Conservation (phyloP, 768 basidiomycete genomes). For the Cystobasidiopsis lactophilus region DNA sequence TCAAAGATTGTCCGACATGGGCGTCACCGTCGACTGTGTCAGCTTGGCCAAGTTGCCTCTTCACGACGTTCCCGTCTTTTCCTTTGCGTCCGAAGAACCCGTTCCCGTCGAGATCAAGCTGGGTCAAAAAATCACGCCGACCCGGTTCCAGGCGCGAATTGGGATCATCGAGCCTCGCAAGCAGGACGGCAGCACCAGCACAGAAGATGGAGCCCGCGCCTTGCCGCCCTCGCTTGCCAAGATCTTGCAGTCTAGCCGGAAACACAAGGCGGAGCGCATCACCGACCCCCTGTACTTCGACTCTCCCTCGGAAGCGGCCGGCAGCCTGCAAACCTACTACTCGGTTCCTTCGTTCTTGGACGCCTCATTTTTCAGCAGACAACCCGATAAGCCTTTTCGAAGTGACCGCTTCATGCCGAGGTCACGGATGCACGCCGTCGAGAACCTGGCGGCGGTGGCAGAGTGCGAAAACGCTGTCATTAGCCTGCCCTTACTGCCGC, state of each 20-base stretch:
- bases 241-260: no score
- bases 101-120: conserved; percentile 26
- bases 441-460: conserved; percentile 63
- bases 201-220: no score
- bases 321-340: conserved; percentile 38
- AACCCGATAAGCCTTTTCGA: conserved; percentile 28
- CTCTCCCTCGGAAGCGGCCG: conserved; percentile 11
- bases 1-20: conserved; percentile 79
- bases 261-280: no score
- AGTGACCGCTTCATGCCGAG: conserved; percentile 60
- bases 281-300: conserved; percentile 24
- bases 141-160: background rate
- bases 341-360: conserved; percentile 26
- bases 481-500: conserved; percentile 52
- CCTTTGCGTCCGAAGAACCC: conserved; percentile 30
- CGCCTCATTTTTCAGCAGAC: conserved; percentile 26
- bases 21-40: conserved; percentile 69
- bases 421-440: conserved; percentile 91
- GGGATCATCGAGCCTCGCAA: no score
- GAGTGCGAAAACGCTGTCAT: conserved; percentile 82
- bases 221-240: no score
- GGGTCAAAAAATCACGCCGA: background rate
- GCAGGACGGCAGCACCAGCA: no score
- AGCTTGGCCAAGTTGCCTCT: conserved; percentile 74
- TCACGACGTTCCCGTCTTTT: conserved; percentile 81